These are phyloP conservation scores for Stevia rebaudiana DNA, from an alignment of 140 eudicot species.

Conservation along the genomic window DNA sequence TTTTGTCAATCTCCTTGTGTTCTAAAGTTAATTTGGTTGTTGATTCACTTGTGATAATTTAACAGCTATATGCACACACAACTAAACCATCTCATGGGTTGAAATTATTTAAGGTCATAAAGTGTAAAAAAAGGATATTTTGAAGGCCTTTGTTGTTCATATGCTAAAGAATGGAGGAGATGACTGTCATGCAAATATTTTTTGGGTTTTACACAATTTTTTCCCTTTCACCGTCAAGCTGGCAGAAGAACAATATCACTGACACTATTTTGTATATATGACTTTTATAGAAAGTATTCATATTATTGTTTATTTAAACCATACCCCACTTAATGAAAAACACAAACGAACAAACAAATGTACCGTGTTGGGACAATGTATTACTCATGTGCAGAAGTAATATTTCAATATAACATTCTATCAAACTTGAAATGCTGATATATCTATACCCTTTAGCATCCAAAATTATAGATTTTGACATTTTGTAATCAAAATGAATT, in stretches of 20 bases:
- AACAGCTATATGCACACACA: not conserved
- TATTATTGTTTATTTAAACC: not conserved
- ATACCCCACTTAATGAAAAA: not conserved
- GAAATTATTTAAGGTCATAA: not conserved
- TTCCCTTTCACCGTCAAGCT: not conserved
- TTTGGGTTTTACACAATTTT: not conserved
- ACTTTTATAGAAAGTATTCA: not conserved
- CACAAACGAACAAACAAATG: no score
- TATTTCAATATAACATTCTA: not conserved
- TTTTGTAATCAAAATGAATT: not conserved
- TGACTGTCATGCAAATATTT: not conserved
- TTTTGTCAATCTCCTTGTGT: no score
- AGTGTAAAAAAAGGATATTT: no score
- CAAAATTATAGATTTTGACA: not conserved
- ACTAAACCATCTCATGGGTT: not conserved
- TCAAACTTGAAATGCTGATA: not conserved
- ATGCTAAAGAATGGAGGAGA: not conserved
- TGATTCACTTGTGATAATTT: no score
- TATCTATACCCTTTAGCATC: not conserved
- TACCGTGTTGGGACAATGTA: not conserved
- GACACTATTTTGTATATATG: not conserved
- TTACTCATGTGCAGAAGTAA: not conserved
- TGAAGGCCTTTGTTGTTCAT: not conserved
- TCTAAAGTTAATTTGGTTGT: no score
- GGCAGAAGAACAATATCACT: not conserved